Base-by-base conservation (phyloP, 305 asterid species). In the Lippia alba region DNA sequence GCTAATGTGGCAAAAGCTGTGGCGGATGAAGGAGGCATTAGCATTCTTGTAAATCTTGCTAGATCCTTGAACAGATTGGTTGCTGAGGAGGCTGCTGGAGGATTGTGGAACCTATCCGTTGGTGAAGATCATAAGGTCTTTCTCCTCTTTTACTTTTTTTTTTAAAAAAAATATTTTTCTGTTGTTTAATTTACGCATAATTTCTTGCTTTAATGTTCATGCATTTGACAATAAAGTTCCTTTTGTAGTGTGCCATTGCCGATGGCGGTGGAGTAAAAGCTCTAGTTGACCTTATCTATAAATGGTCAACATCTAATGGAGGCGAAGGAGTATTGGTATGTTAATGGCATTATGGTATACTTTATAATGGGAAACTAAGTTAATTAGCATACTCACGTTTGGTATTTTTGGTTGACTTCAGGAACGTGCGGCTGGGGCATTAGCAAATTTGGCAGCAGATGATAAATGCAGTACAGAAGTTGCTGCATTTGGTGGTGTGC, bases 391-490 rank as follows among this genome's bases (percentile, higher is more conserved):
- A 64, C 83, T 69, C 51, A 66, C 60, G 46, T 44, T 10, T 49
- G 62, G 32, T 39, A 46, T 64, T 63, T 14, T 56, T 17, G 44
- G 55, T 8, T 81, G 67, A 60, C 74, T 78, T 70, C 79, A 91
- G 97, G 97, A 91, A 76, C 96, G 96, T 55, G 91, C 94, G 0
- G 96, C 92, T 75, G 96, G 96, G 50, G 92, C 91, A 57, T 79
- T 91, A 70, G 95, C 97, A 53, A 91, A 91, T 81, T 81, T 91
- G 80, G 96, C 97, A 4, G 97, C 97, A 45, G 97, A 91, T 80
- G 96, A 91, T 70, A 89, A 84, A 78, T 91, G 97, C 79, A 91
- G 97, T 80, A 76, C 81, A 73, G 90, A 89, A 74, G 86, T 91
- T 74, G 89, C 92, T 61, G 64, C 79, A 6, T 86, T 74, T 17